A percentile compares a stretch with the other conserved stretches of the same genome.
These are phyloP conservation scores for Acacia concinna DNA, from an alignment of 331 rosid genomes.

Conservation along the genomic window DNA sequence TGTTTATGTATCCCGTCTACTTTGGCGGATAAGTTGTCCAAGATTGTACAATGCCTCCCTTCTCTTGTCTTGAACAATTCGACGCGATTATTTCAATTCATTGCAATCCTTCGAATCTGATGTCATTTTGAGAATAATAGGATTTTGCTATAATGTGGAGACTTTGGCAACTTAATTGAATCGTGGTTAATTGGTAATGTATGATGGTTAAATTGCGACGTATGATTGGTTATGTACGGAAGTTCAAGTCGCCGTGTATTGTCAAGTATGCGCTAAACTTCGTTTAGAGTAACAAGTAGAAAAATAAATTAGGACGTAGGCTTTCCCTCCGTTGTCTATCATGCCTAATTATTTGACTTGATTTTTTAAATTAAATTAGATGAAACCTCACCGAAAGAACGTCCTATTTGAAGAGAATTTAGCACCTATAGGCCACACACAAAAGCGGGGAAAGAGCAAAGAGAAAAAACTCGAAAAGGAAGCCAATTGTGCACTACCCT, in stretches of 20 bases:
- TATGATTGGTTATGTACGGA: no score
- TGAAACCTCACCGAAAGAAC: background rate
- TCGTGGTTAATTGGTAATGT: background rate
- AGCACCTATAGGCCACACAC: no score
- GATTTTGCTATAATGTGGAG: background rate
- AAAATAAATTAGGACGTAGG: background rate
- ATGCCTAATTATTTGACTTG: background rate
- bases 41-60: background rate
- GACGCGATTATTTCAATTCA: background rate
- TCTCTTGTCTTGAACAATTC: background rate
- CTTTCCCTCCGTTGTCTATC: background rate
- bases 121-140: background rate
- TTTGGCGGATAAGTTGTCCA: background rate
- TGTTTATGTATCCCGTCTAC: background rate
- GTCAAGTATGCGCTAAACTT: background rate
- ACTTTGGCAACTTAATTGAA: background rate
- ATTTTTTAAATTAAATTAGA: background rate
- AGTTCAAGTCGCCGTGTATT: no score
- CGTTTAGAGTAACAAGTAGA: no score
- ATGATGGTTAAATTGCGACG: background rate
- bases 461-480: no score
- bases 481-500: background rate
- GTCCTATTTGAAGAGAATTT: slow-evolving; percentile 10
- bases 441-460: background rate
- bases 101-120: background rate